Evolutionary conservation across 257 asterid species (phyloP).

Genomic region (Mitragyna speciosa): DNA sequence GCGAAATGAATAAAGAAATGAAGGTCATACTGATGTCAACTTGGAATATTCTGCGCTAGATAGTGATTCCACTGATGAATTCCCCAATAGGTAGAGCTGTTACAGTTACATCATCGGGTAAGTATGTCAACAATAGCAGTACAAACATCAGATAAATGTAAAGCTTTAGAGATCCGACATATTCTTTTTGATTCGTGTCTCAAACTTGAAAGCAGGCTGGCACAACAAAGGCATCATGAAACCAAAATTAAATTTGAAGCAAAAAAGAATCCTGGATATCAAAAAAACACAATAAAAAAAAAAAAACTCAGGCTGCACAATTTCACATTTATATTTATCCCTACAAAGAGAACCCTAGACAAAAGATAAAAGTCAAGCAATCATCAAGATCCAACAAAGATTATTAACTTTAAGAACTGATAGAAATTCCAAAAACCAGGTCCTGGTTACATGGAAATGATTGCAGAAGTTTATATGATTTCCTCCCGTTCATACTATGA

Average conservation of each 20-base stretch:
- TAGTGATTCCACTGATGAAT: conserved; percentile 83
- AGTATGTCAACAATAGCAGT: neutral
- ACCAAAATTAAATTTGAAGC: too few species aligned
- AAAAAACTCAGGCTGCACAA: too few species aligned
- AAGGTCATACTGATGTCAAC: conserved; percentile 75
- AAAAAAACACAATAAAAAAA: too few species aligned
- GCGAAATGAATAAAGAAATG: conserved; percentile 19
- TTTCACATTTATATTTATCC: too few species aligned
- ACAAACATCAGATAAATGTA: neutral
- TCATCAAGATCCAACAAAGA: too few species aligned
- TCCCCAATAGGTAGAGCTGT: conserved; percentile 92
- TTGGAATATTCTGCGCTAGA: conserved; percentile 94
- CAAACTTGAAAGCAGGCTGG: neutral
- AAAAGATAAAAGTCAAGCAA: too few species aligned
- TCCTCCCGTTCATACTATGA: neutral
- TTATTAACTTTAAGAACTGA: neutral
- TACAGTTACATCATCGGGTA: neutral
- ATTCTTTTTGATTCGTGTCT: neutral
- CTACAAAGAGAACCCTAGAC: too few species aligned
- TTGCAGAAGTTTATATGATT: neutral
- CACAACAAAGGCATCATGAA: neutral
- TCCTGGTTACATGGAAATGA: neutral
- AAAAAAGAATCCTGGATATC: too few species aligned
- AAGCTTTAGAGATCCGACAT: neutral
- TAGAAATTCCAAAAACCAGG: neutral